These are phyloP conservation scores for Galerina marginata DNA, from an alignment of 768 basidiomycete species.

Conservation along the genomic window DNA sequence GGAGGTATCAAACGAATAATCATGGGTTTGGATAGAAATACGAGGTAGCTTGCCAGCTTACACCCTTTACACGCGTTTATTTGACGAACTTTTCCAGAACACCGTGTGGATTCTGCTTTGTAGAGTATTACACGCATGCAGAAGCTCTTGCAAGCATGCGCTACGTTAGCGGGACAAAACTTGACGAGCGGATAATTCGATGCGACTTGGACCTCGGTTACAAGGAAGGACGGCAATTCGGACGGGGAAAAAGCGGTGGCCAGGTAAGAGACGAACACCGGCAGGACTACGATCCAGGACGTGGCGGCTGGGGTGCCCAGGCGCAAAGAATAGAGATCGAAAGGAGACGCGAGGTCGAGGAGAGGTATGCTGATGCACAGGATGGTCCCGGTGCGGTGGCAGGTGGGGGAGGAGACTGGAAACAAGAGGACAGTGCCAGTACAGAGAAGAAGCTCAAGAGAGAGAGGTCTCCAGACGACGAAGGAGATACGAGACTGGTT, in stretches of 20 bases:
- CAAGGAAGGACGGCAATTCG: slow-evolving; percentile 95
- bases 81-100: slow-evolving; percentile 54
- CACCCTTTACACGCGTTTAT: neutral
- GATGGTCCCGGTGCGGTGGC: slow-evolving; percentile 84
- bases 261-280: slow-evolving; percentile 97
- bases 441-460: slow-evolving; percentile 61
- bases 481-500: slow-evolving; percentile 60
- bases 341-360: slow-evolving; percentile 81
- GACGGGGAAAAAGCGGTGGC: slow-evolving; percentile 95
- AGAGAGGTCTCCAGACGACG: slow-evolving; percentile 79
- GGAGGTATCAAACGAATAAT: slow-evolving; percentile 93
- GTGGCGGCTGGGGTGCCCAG: slow-evolving; percentile 94
- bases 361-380: slow-evolving; percentile 82
- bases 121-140: slow-evolving; percentile 93
- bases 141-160: slow-evolving; percentile 93
- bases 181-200: slow-evolving; percentile 97
- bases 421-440: slow-evolving; percentile 56
- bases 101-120: slow-evolving; percentile 95
- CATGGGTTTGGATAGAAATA: slow-evolving; percentile 92
- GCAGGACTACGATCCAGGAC: slow-evolving; percentile 95
- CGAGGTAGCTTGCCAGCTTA: slow-evolving; percentile 54
- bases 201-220: slow-evolving; percentile 98
- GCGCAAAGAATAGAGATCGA: slow-evolving; percentile 76
- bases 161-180: slow-evolving; percentile 96
- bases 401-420: slow-evolving; percentile 87